These are phyloP conservation scores for Cronartium quercuum DNA, from an alignment of 1,284 basidiomycete species.

Conservation along the genomic window DNA sequence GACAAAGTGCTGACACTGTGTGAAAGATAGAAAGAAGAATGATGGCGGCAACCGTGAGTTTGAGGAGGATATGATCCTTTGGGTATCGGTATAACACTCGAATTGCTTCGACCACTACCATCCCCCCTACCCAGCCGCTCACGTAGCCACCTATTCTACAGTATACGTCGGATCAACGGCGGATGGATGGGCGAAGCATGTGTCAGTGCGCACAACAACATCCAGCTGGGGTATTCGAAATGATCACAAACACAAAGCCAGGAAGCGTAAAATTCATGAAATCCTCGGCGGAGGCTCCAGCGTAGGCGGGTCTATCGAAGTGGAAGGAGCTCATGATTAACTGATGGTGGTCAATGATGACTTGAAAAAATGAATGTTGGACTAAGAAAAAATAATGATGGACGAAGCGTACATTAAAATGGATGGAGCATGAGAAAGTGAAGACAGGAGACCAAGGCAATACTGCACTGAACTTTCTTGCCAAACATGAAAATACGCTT, in stretches of 20 bases:
- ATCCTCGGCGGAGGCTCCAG: neutral
- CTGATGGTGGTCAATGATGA: no score
- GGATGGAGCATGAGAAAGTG: no score
- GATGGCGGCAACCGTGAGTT: constrained; percentile 1
- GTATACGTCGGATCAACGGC: no score
- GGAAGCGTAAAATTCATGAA: neutral
- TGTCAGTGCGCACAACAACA: neutral
- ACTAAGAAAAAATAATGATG: no score
- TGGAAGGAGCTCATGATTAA: no score
- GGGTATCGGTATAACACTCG: constrained; percentile 37
- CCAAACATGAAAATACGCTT: no score
- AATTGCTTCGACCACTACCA: constrained; percentile 30
- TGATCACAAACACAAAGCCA: neutral
- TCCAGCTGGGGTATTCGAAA: neutral
- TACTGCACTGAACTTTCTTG: no score
- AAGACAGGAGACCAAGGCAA: no score
- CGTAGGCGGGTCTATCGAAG: no score
- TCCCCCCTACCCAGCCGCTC: constrained; percentile 29
- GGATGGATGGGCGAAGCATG: neutral
- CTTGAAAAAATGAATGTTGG: no score
- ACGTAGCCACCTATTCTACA: constrained; percentile 18
- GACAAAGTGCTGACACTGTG: neutral
- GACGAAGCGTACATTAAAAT: no score
- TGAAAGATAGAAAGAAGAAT: constrained; percentile 18
- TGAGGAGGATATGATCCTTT: constrained; percentile 8